These are phyloP conservation scores for Pezizomycotina sp. DNA, from an alignment of 2,329 filamentous ascomycete species.

Conservation along the genomic window DNA sequence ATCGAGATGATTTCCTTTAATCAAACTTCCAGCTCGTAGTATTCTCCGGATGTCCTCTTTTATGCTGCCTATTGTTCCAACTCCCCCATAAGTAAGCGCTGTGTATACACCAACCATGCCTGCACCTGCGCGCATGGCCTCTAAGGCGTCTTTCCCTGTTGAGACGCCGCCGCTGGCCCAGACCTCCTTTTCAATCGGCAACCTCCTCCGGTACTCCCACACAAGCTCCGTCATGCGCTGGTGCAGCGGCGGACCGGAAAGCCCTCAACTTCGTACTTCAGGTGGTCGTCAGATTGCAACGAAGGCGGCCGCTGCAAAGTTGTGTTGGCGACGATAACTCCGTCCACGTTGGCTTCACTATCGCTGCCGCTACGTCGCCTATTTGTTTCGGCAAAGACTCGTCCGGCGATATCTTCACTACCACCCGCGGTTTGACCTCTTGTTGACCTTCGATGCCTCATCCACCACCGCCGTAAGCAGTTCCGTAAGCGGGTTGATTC, in stretches of 20 bases:
- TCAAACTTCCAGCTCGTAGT: too few relatives aligned
- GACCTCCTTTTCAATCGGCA: conserved; percentile 48
- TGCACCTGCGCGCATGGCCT: conserved; percentile 73
- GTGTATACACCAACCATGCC: conserved; percentile 89
- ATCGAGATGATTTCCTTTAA: too few relatives aligned
- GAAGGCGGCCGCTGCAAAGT: conserved; percentile 66
- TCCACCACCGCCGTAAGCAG: conserved; percentile 70
- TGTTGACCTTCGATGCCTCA: conserved; percentile 48
- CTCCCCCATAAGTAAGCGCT: conserved; percentile 46
- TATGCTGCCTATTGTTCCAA: conserved; percentile 47
- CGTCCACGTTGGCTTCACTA: conserved; percentile 75
- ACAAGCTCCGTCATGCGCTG: conserved; percentile 63
- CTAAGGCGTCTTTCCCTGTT: conserved; percentile 64
- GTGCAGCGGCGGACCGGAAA: conserved; percentile 81
- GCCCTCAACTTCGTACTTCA: conserved; percentile 60
- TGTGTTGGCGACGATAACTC: conserved; percentile 93
- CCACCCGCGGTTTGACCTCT: conserved; percentile 64
- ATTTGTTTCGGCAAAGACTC: conserved; percentile 77
- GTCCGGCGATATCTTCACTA: conserved; percentile 97
- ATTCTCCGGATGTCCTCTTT: conserved; percentile 43
- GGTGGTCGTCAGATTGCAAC: conserved; percentile 47
- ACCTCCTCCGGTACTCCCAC: conserved; percentile 53
- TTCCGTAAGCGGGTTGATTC: conserved; percentile 61
- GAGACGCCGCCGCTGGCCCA: conserved; percentile 91
- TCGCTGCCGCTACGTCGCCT: conserved; percentile 70